Percentiles rank a stretch among this genome's conserved stretches.
Conservation (phyloP, 2,329 filamentous ascomycete genomes). For the Aspergillus sp. region DNA sequence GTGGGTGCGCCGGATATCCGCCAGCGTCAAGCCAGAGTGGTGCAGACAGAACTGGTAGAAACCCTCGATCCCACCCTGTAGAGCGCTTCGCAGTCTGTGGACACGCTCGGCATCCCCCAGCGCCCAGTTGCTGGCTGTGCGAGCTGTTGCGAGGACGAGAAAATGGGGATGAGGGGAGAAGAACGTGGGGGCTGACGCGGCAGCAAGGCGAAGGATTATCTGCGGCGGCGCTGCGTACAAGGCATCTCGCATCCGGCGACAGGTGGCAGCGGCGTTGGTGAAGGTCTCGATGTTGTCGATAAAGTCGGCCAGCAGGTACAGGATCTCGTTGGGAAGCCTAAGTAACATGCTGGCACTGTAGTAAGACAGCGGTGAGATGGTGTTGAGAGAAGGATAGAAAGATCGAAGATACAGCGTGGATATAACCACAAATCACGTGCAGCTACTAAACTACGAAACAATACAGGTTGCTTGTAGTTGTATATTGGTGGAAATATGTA, state of each 20-base stretch:
- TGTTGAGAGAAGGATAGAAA: too few relatives aligned
- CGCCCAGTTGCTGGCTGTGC: slow-evolving; percentile 36
- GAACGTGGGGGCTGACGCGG: slow-evolving; percentile 33
- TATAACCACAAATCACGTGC: too few relatives aligned
- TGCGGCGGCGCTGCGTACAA: slow-evolving; percentile 21
- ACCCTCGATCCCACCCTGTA: slow-evolving; percentile 31
- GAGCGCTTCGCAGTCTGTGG: slow-evolving; percentile 17
- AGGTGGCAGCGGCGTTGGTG: slow-evolving; percentile 17
- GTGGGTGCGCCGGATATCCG: slow-evolving; percentile 31
- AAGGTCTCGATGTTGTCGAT: slow-evolving; percentile 22
- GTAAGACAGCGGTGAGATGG: too few relatives aligned
- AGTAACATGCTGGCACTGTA: too few relatives aligned
- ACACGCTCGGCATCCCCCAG: slow-evolving; percentile 23
- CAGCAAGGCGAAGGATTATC: slow-evolving; percentile 33
- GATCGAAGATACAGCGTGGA: too few relatives aligned
- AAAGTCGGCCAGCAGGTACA: slow-evolving; percentile 36
- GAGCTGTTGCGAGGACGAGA: slow-evolving; percentile 33
- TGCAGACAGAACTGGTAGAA: slow-evolving; percentile 30
- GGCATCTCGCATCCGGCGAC: slow-evolving; percentile 18
- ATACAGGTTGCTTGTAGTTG: too few relatives aligned
- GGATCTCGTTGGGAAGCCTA: slow-evolving; percentile 40
- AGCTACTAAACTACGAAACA: too few relatives aligned
- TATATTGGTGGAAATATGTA: too few relatives aligned
- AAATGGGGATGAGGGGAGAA: slow-evolving; percentile 40
- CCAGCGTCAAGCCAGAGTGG: slow-evolving; percentile 30